A percentile compares a stretch with the other conserved stretches of the same genome.
Conservation (phyloP, 2,329 filamentous ascomycete genomes). For the Colletotrichum navitas region DNA sequence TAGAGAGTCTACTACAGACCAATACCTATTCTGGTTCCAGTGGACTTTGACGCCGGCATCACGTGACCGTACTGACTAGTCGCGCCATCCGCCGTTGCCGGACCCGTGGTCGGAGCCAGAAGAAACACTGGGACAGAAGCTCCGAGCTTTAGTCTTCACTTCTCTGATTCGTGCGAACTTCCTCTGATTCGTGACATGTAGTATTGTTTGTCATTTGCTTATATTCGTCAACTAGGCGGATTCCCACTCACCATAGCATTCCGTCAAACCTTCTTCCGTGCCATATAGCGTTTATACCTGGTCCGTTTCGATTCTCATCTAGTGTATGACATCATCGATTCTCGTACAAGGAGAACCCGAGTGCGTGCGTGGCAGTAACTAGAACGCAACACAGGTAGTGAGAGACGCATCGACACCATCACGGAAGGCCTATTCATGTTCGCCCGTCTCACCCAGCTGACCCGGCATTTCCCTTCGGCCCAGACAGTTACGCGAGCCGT, state of each 20-base stretch:
- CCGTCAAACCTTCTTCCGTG: conserved; percentile 11
- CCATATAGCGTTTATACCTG: not conserved
- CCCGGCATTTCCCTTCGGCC: conserved; percentile 71
- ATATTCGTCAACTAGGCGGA: not conserved
- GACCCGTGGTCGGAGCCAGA: conserved; percentile 2
- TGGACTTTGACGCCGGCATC: not conserved
- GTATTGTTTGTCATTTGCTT: not conserved
- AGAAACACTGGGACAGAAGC: not conserved
- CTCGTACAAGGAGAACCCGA: not conserved
- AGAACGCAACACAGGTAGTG: not conserved
- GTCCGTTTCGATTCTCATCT: not conserved
- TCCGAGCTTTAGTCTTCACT: conserved; percentile 1
- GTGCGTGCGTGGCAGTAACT: not conserved
- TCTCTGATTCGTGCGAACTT: conserved; percentile 29
- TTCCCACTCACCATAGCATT: not conserved
- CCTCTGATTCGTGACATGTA: conserved; percentile 2
- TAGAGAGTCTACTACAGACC: not conserved
- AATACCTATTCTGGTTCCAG: not conserved
- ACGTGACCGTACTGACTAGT: not conserved
- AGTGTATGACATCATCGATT: conserved; percentile 22
- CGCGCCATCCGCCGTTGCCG: not conserved
- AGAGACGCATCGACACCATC: not conserved
- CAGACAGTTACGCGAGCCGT: conserved; percentile 44
- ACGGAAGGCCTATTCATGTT: conserved; percentile 70
- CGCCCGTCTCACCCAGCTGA: conserved; percentile 78